A percentile compares a stretch with the other conserved stretches of the same genome.
Conservation (phyloP, 2,329 filamentous ascomycete species). For the Aspergillus pseudoviridinutans region DNA sequence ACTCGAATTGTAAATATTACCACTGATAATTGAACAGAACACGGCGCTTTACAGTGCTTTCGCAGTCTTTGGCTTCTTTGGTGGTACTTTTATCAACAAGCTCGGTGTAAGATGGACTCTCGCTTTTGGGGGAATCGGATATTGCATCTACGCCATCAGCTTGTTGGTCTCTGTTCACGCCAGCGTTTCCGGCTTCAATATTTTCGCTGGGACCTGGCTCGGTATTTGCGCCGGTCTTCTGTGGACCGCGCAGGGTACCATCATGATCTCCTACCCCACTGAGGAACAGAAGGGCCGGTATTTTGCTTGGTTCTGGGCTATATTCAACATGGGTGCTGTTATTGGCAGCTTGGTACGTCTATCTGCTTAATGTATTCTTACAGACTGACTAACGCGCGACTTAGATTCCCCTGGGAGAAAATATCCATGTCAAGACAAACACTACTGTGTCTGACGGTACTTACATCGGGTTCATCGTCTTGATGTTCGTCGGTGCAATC, state of each 20-base stretch:
- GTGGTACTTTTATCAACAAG: slow-evolving; percentile 45
- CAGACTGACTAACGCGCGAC: neutral
- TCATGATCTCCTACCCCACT: slow-evolving; percentile 73
- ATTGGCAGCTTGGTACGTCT: slow-evolving; percentile 65
- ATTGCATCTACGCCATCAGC: slow-evolving; percentile 40
- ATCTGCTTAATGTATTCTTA: neutral
- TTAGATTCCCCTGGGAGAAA: slow-evolving; percentile 41
- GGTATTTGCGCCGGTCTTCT: slow-evolving; percentile 46
- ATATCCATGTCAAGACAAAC: slow-evolving; percentile 34
- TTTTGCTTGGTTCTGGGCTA: slow-evolving; percentile 88
- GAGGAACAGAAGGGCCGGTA: slow-evolving; percentile 78
- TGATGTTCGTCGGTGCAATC: slow-evolving; percentile 68
- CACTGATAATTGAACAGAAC: slow-evolving; percentile 33
- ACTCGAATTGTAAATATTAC: neutral
- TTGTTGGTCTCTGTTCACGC: slow-evolving; percentile 40
- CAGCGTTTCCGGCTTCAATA: slow-evolving; percentile 44
- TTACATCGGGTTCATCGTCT: slow-evolving; percentile 77
- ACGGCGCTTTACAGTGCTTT: slow-evolving; percentile 69
- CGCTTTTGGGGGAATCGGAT: slow-evolving; percentile 41
- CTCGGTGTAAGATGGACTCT: slow-evolving; percentile 40
- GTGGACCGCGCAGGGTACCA: slow-evolving; percentile 47
- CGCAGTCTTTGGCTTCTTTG: slow-evolving; percentile 58
- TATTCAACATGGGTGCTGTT: slow-evolving; percentile 86
- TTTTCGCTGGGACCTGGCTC: slow-evolving; percentile 45
- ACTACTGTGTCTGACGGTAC: slow-evolving; percentile 61